Conservation (phyloP, 345 rosid species). For the Diplotaxis tenuifolia region DNA sequence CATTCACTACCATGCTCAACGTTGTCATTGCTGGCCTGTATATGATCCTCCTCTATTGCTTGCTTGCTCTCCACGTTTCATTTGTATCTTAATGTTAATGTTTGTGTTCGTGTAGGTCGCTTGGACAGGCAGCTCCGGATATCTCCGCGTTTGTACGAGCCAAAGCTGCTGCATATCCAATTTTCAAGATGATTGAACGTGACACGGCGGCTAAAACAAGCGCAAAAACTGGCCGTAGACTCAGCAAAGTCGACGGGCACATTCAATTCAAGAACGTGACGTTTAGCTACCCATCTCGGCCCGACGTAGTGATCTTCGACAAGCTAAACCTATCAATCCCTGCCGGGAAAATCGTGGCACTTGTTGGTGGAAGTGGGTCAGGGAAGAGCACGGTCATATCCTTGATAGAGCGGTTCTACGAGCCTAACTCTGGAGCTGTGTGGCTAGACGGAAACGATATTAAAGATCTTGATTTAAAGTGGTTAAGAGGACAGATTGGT, state of each 20-base stretch:
- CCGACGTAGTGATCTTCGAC: conserved; percentile 62
- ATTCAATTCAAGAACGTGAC: conserved; percentile 69
- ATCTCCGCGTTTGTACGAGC: conserved; percentile 79
- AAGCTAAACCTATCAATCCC: conserved; percentile 60
- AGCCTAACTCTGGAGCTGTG: conserved; percentile 67
- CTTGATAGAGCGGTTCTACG: conserved; percentile 87
- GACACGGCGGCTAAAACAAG: conserved; percentile 55
- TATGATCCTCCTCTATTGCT: neutral
- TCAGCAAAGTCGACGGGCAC: conserved; percentile 66
- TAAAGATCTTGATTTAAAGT: conserved; percentile 67
- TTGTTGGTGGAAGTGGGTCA: conserved; percentile 95
- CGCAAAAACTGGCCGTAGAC: conserved; percentile 49
- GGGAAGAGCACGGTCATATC: conserved; percentile 97
- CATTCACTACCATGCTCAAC: conserved; percentile 98
- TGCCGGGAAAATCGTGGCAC: conserved; percentile 82
- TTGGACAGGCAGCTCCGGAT: conserved; percentile 93
- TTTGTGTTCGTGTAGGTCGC: conserved; percentile 53
- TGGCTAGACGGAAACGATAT: conserved; percentile 63
- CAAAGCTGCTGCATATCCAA: conserved; percentile 85
- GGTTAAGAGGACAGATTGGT: conserved; percentile 85
- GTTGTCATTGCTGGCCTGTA: conserved; percentile 96
- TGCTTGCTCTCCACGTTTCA: conserved; percentile 12
- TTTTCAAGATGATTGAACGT: conserved; percentile 92
- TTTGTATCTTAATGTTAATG: too few species aligned
- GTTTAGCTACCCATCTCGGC: conserved; percentile 89